These are phyloP conservation scores for Pseudogymnoascus sp. DNA, from an alignment of 2,329 filamentous ascomycete genomes.

Conservation along the genomic window DNA sequence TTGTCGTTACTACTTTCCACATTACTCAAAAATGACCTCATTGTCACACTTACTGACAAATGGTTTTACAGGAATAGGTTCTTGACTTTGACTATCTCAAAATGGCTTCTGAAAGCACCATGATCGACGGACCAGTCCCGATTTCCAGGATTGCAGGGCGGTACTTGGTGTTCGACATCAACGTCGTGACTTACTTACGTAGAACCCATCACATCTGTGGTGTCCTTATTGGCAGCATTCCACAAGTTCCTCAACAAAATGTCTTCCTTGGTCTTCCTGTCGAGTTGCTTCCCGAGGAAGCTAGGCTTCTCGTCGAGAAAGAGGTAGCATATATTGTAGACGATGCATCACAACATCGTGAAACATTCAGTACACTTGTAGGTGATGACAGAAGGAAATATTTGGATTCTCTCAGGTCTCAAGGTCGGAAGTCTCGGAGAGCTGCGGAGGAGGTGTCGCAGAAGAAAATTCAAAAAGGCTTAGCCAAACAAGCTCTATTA, in stretches of 20 bases:
- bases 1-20: conserved; percentile 23
- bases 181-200: conserved; percentile 69
- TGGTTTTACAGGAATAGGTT: background rate
- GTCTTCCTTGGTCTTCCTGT: conserved; percentile 83
- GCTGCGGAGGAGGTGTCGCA: conserved; percentile 24
- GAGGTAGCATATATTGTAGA: conserved; percentile 73
- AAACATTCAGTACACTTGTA: conserved; percentile 45
- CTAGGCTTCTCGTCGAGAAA: conserved; percentile 67
- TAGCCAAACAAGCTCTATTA: conserved; percentile 22
- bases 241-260: conserved; percentile 90
- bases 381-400: conserved; percentile 51
- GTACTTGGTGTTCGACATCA: conserved; percentile 84
- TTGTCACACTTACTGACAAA: conserved; percentile 7
- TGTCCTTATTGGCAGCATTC: conserved; percentile 76
- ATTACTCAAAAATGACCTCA: conserved; percentile 11
- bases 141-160: conserved; percentile 73
- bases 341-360: conserved; percentile 58
- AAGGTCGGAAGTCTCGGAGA: conserved; percentile 39
- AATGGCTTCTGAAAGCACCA: conserved; percentile 17
- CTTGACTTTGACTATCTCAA: background rate
- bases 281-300: conserved; percentile 87
- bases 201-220: conserved; percentile 77
- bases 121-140: conserved; percentile 49
- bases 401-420: conserved; percentile 41
- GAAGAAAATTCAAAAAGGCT: conserved; percentile 20